Evolutionary conservation across 2,329 filamentous ascomycete species (phyloP), one percentile per base, ranked within the genome.

Genomic region (Metarhizium robertsii): DNA sequence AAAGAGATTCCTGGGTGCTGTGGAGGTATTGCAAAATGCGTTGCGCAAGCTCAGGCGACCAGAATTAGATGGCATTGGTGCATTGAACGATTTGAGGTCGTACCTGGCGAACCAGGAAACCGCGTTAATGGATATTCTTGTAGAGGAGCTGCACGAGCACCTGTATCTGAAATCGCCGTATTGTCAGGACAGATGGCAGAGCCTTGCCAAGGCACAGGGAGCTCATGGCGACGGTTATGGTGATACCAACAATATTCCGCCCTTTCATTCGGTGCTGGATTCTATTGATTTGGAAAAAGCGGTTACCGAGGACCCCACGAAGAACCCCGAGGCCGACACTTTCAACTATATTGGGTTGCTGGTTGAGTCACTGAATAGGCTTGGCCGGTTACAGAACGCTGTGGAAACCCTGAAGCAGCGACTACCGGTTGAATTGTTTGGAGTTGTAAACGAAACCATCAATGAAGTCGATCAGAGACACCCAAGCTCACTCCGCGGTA

Each of bases 71-170:
- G 86, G 87, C 40, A 96, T 99, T 61, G 92, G 91, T 1, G 92
- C 91, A 7, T 75, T 99, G 63, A 85, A 83, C 56, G 94, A 99
- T 63, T 73, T 99, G 61, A 83, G 90, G 55, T 85, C 85, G 64
- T 97, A 97, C 66, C 83, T 99, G 56, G 85, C 85, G 57, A 97
- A 96, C 66, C 95, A 99, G 68, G 94, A 99, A 73, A 88, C 87
- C 32, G 83, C 90, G 0, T 74, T 99, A 60, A 92, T 92, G 66
- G 94, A 99, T 66, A 97, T 97, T 53, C 70, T 99, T 55, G 85
- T 97, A n/a, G 94, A 99, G 68, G 94, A 99, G 70, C 77, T 99
- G 38, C 94, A 99, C 67, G 94, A 95, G 68, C 94, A 99, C 71
- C 79, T 99, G 4, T 99, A 99, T 67, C 83, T 99, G 43, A 97